Conservation (phyloP, 352 stramenopile species). For the Globisporangium emineosum region DNA sequence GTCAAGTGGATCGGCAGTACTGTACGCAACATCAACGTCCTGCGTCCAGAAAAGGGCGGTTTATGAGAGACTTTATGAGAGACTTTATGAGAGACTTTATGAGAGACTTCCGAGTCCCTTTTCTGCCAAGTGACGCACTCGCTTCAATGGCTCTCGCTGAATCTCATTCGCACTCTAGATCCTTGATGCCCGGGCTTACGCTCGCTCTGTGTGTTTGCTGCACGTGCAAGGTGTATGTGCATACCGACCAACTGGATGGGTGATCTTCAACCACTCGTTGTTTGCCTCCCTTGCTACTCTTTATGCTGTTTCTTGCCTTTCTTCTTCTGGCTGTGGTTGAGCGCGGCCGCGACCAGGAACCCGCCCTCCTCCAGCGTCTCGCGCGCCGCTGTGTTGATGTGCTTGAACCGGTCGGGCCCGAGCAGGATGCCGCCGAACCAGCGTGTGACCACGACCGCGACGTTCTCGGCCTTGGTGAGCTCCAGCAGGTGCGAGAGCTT, state of each 20-base stretch:
- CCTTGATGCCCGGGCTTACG: neutral
- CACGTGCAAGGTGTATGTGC: no score
- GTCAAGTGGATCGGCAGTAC: constrained; percentile 4
- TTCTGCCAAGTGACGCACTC: constrained; percentile 7
- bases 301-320: constrained; percentile 42
- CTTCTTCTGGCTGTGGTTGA: constrained; percentile 41
- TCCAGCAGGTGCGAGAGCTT: constrained; percentile 83
- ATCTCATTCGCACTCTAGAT: constrained; percentile 2
- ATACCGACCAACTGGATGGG: neutral
- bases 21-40: neutral
- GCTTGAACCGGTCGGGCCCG: constrained; percentile 85
- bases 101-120: constrained; percentile 14
- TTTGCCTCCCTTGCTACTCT: neutral
- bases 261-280: neutral
- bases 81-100: constrained; percentile 15
- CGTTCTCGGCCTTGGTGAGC: constrained; percentile 74
- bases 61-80: constrained; percentile 13
- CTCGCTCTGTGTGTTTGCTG: no score
- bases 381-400: constrained; percentile 76
- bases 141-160: constrained; percentile 1
- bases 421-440: constrained; percentile 86
- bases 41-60: neutral
- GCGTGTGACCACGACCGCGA: constrained; percentile 79
- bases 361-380: constrained; percentile 71
- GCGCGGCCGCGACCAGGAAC: constrained; percentile 32